phyloP scores from a whole-genome alignment of 306 rosid species.

The Luffa aegyptiaca region DNA sequence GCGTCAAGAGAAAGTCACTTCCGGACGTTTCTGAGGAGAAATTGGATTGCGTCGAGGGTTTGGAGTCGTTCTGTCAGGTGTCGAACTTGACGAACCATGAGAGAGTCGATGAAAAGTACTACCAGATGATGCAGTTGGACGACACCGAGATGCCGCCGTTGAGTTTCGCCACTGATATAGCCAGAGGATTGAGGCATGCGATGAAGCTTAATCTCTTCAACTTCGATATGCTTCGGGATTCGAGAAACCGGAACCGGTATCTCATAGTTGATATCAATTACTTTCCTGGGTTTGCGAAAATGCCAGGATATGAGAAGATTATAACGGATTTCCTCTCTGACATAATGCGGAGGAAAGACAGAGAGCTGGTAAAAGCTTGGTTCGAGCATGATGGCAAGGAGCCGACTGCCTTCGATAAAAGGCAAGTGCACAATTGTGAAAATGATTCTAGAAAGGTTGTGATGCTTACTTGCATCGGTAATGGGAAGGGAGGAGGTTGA shows the following conservation, averaged over 20 bases:
- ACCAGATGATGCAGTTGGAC: constrained; percentile 63
- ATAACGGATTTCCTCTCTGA: constrained; percentile 82
- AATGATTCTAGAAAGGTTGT: constrained; percentile 22
- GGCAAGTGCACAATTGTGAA: constrained; percentile 18
- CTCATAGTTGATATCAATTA: constrained; percentile 84
- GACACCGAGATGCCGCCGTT: constrained; percentile 79
- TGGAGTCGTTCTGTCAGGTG: constrained; percentile 71
- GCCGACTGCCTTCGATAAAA: constrained; percentile 21
- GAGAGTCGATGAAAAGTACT: constrained; percentile 52
- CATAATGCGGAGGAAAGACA: constrained; percentile 27
- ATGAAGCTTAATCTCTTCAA: constrained; percentile 68
- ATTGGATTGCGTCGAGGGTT: constrained; percentile 35
- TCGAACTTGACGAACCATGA: constrained; percentile 57
- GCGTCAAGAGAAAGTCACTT: constrained; percentile 81
- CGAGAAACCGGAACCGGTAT: constrained; percentile 60
- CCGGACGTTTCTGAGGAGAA: constrained; percentile 76
- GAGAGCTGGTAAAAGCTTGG: constrained; percentile 10
- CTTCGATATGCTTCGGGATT: constrained; percentile 77
- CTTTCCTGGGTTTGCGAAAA: constrained; percentile 94
- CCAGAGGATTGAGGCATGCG: constrained; percentile 47
- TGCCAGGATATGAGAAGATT: constrained; percentile 76
- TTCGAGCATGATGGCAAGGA: constrained; percentile 10
- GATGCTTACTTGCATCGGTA: constrained; percentile 22
- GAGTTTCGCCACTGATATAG: constrained; percentile 48
- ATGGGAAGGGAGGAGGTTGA: constrained; percentile 26